Percentiles rank a stretch among this genome's conserved stretches.
phyloP scores from a whole-genome alignment of 441 rosid species.

The Mallotus repandus region DNA sequence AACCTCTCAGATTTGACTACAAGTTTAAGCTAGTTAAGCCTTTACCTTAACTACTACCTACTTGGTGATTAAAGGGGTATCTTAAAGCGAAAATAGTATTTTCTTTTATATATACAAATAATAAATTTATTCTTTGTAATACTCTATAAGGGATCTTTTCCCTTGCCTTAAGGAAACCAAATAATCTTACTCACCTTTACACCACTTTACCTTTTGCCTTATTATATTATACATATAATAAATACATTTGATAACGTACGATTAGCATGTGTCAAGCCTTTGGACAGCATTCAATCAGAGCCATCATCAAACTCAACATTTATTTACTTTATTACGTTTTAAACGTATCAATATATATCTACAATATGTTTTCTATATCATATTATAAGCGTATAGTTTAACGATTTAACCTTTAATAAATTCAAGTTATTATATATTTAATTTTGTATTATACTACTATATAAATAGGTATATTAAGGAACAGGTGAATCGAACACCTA shows the following conservation, averaged over 20 bases:
- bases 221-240: too few relatives aligned
- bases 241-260: not conserved
- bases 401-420: too few relatives aligned
- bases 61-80: not conserved
- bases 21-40: not conserved
- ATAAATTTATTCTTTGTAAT: not conserved
- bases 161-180: not conserved
- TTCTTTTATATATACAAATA: too few relatives aligned
- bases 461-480: too few relatives aligned
- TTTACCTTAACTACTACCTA: not conserved
- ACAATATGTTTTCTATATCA: too few relatives aligned
- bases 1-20: not conserved
- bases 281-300: constrained; percentile 16
- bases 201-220: too few relatives aligned
- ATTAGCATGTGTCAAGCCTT: constrained; percentile 20
- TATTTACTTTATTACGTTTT: too few relatives aligned
- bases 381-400: too few relatives aligned
- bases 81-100: not conserved
- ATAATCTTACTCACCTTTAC: not conserved
- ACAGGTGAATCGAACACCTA: too few relatives aligned
- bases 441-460: too few relatives aligned
- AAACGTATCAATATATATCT: too few relatives aligned
- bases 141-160: constrained; percentile 2
- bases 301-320: constrained; percentile 8
- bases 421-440: too few relatives aligned